Evolutionary conservation across 2,329 filamentous ascomycete species (phyloP), one percentile per base, ranked within the genome.

Genomic region (Ascochyta lentis): DNA sequence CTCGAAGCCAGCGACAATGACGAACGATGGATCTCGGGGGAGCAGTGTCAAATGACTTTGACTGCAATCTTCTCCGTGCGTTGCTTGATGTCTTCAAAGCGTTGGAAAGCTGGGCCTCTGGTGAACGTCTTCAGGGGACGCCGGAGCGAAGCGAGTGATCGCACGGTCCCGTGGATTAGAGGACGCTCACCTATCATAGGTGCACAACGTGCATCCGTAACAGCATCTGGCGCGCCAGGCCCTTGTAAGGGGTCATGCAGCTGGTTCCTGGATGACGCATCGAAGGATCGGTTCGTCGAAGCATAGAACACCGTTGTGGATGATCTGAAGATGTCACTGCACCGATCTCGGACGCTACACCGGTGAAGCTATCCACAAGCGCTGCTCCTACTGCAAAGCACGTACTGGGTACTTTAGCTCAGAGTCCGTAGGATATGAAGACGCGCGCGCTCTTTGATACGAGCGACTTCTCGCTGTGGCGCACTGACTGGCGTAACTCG

Each of bases 251-350:
- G 63, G 66, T 60, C 56, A 59, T 56, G 63, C 59, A 61, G 50
- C 59, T 57, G 69, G 71, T 71, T 69, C 70, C 68, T 72, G 69
- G 62, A 70, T 71, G 68, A 68, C 66, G 68, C 68, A 66, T 62
- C 44, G 63, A 56, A 56, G 42, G 48, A 51, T 56, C 53, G 22
- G 19, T 47, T 43, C 37, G 37, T 51, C 31, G 53, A 51, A 48
- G 53, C 43, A 35, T 47, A 23, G 19, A 39, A 47, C 39, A 42
- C 53, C 47, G 48, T 56, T 56, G 38, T 27, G 48, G 43, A 33
- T 24, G 39, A 42, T 37, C 27, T 46, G 42, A n/a, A 50, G 31
- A 56, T 56, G 48, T 47, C 48, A 43, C 53, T 44, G 53, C 47
- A 56, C 53, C 53, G 53, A 56, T 38, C 39, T 56, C 53, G 53